Conservation (phyloP, 2,329 filamentous ascomycete genomes). For the Talaromyces islandicus region DNA sequence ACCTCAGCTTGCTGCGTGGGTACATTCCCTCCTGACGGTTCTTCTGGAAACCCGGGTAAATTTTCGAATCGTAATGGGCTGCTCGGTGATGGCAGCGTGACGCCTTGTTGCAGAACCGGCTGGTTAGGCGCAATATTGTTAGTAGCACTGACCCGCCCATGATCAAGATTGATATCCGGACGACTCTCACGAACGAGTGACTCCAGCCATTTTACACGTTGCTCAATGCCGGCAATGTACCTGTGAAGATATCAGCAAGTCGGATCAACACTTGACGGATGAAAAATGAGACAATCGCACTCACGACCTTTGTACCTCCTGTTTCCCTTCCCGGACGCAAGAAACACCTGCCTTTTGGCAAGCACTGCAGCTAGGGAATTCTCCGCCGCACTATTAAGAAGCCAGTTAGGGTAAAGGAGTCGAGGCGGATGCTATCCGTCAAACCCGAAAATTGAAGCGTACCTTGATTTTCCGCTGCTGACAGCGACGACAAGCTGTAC, state of each 20-base stretch:
- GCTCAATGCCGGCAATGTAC: constrained; percentile 35
- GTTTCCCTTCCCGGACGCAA: constrained; percentile 43
- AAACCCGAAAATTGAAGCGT: constrained; percentile 11
- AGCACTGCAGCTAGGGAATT: constrained; percentile 37
- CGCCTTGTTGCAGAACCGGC: background rate
- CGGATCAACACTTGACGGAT: background rate
- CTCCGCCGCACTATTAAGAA: constrained; percentile 39
- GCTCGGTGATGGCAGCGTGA: background rate
- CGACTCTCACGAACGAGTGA: constrained; percentile 38
- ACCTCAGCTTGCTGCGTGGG: background rate
- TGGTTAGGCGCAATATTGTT: background rate
- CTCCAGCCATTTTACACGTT: constrained; percentile 44
- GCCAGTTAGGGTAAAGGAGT: background rate
- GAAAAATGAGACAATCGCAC: background rate
- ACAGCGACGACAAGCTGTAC: constrained; percentile 32
- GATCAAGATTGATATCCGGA: constrained; percentile 37
- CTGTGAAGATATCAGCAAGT: constrained; percentile 12
- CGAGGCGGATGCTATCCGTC: background rate
- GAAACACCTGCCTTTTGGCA: constrained; percentile 38
- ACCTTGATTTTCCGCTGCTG: constrained; percentile 48
- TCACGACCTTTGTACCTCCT: constrained; percentile 40
- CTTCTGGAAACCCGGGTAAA: background rate
- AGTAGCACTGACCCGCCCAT: constrained; percentile 13
- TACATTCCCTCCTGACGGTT: background rate
- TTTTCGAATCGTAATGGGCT: background rate